phyloP scores from a whole-genome alignment of 495 filamentous ascomycete genomes.

The Talaromyces stipitatus region DNA sequence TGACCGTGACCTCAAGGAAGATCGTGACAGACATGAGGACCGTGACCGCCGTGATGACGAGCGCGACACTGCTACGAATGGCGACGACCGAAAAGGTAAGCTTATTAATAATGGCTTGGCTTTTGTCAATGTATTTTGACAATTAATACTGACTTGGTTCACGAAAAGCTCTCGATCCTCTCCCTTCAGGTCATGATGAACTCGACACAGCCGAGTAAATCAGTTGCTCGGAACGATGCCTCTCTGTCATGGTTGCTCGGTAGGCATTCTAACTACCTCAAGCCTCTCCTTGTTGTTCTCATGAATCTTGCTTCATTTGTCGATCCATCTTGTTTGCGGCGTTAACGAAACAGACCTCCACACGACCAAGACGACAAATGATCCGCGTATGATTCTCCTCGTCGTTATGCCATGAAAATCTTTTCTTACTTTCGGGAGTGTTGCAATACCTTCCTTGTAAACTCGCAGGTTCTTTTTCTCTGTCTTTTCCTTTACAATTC shows the following conservation, averaged over 20 bases:
- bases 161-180: slow-evolving; percentile 56
- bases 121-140: background rate
- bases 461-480: background rate
- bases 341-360: background rate
- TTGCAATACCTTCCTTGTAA: background rate
- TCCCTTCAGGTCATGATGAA: slow-evolving; percentile 85
- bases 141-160: slow-evolving; percentile 9
- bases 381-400: background rate
- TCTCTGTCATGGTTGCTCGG: background rate
- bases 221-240: slow-evolving; percentile 9
- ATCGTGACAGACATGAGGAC: slow-evolving; percentile 67
- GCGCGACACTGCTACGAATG: slow-evolving; percentile 39
- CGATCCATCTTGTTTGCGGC: background rate
- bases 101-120: background rate
- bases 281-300: background rate
- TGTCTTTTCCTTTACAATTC: background rate
- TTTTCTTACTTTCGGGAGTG: background rate
- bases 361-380: background rate
- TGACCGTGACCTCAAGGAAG: slow-evolving; percentile 62
- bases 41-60: slow-evolving; percentile 52
- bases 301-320: background rate
- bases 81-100: slow-evolving; percentile 82
- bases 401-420: background rate
- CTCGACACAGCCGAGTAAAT: slow-evolving; percentile 91
- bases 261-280: slow-evolving; percentile 3